Conservation (phyloP, 345 rosid genomes). For the Schrenkiella parvula region DNA sequence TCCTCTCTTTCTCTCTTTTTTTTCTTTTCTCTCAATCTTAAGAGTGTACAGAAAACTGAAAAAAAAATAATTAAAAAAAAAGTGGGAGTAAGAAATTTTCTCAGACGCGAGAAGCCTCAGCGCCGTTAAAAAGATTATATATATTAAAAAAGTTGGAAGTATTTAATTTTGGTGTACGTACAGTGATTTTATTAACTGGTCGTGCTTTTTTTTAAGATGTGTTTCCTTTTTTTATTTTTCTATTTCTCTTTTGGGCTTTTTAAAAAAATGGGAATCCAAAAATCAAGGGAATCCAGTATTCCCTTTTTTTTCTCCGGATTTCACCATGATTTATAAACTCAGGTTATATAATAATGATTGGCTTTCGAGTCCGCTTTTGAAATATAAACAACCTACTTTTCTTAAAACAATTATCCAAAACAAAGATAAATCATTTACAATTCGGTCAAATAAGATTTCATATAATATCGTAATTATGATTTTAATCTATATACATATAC, state of each 20-base stretch:
- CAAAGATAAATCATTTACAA: too few species aligned
- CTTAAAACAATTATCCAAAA: too few species aligned
- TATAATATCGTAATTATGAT: too few species aligned
- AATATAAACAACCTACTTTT: too few species aligned
- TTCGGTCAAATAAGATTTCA: too few species aligned
- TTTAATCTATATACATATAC: too few species aligned
- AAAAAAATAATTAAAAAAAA: not conserved
- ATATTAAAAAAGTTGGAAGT: not conserved
- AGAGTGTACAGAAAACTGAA: not conserved
- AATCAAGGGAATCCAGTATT: constrained; percentile 15
- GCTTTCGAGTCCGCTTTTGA: not conserved
- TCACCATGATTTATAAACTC: not conserved
- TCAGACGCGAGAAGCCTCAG: constrained; percentile 14
- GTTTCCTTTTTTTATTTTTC: not conserved
- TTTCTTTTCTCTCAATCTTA: not conserved
- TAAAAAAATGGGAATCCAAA: not conserved
- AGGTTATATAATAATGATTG: not conserved
- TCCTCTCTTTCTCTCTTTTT: not conserved
- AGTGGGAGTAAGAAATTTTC: not conserved
- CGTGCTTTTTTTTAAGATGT: not conserved
- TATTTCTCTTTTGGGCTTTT: not conserved
- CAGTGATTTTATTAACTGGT: constrained; percentile 13
- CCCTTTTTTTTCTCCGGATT: not conserved
- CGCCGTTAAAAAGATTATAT: constrained; percentile 30
- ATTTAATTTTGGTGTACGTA: constrained; percentile 1